Evolutionary conservation across 352 stramenopile genomes (phyloP).

Genomic region (Phytophthora nicotianae): DNA sequence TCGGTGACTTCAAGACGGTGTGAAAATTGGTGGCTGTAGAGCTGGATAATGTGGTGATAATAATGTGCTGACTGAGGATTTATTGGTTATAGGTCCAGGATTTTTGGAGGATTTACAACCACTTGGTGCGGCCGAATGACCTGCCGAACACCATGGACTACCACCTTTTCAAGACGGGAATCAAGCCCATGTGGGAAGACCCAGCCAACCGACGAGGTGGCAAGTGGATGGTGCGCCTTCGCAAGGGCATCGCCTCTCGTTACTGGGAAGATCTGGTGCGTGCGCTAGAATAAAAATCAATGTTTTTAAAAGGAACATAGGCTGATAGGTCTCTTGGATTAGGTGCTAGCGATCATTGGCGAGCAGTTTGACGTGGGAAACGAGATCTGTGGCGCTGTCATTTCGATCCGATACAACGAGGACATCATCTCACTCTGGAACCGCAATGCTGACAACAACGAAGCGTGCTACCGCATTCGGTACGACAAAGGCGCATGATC

Average conservation of each 20-base stretch:
- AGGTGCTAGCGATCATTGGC: constrained; percentile 92
- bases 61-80: constrained; percentile 4
- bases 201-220: constrained; percentile 89
- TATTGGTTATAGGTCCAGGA: constrained; percentile 72
- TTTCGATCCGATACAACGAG: constrained; percentile 92
- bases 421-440: constrained; percentile 96
- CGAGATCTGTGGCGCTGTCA: constrained; percentile 92
- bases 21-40: background rate
- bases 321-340: constrained; percentile 9
- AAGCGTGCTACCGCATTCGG: constrained; percentile 86
- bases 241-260: constrained; percentile 90
- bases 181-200: constrained; percentile 96
- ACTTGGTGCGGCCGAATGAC: constrained; percentile 92
- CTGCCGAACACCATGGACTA: constrained; percentile 92
- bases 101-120: constrained; percentile 95
- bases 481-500: constrained; percentile 35
- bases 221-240: constrained; percentile 94
- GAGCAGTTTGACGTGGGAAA: constrained; percentile 95
- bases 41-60: background rate
- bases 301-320: background rate
- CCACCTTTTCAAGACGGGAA: constrained; percentile 93
- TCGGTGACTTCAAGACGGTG: constrained; percentile 92
- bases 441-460: constrained; percentile 92
- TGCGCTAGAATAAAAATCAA: background rate
- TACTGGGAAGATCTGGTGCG: constrained; percentile 93